phyloP scores from a whole-genome alignment of 1,284 basidiomycete genomes.

The Golubevia sp. region DNA sequence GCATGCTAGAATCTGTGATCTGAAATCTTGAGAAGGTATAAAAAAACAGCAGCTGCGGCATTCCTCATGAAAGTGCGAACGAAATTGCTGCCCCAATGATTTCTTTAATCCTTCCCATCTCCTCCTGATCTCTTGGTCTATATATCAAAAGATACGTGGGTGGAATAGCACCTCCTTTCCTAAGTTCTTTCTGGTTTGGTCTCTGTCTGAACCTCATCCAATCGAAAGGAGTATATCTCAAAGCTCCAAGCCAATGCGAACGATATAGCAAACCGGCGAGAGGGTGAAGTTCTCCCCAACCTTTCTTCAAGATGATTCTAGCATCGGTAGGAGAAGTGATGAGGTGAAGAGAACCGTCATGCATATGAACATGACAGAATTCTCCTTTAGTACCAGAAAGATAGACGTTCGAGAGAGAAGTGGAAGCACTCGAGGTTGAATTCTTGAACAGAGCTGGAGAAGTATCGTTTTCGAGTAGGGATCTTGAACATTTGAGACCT shows the following conservation, averaged over 20 bases:
- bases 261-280: constrained; percentile 29
- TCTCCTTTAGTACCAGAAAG: constrained; percentile 17
- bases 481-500: constrained; percentile 10
- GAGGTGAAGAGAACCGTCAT: constrained; percentile 31
- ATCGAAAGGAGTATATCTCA: constrained; percentile 22
- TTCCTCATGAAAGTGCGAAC: constrained; percentile 20
- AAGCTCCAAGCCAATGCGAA: constrained; percentile 22
- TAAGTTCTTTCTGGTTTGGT: no score
- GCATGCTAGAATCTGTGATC: no score
- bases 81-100: constrained; percentile 21
- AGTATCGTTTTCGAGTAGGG: constrained; percentile 12
- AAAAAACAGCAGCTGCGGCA: neutral
- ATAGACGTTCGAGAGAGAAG: constrained; percentile 18
- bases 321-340: constrained; percentile 29
- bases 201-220: constrained; percentile 9
- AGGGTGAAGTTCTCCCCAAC: constrained; percentile 33
- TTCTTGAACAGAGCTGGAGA: neutral
- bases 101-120: constrained; percentile 15
- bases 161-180: constrained; percentile 13
- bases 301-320: constrained; percentile 15
- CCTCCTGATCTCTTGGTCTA: constrained; percentile 22
- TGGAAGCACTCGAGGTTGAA: constrained; percentile 15
- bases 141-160: constrained; percentile 37
- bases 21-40: no score
- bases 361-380: constrained; percentile 27